Conservation (phyloP, 768 basidiomycete genomes). For the Lactifluus hygrophoroides region DNA sequence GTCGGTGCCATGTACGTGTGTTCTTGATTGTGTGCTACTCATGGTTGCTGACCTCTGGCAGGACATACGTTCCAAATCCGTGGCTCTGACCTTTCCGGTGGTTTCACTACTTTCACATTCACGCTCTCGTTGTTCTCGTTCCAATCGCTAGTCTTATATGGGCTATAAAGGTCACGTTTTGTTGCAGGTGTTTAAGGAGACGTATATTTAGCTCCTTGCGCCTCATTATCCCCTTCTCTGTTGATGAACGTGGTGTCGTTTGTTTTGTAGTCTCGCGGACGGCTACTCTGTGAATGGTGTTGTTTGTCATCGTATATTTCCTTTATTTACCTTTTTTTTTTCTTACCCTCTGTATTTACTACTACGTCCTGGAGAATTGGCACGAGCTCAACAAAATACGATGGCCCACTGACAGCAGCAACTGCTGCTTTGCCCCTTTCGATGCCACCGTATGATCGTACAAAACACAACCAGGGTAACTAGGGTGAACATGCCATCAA, state of each 20-base stretch:
- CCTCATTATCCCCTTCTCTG: background rate
- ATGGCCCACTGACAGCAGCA: background rate
- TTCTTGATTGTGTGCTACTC: background rate
- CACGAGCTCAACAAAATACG: background rate
- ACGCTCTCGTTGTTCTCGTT: background rate
- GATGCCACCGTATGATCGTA: background rate
- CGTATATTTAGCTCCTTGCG: background rate
- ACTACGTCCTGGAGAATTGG: background rate
- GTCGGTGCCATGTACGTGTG: slow-evolving; percentile 67
- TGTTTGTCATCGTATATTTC: slow-evolving; percentile 7
- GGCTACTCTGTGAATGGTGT: background rate
- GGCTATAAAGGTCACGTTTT: background rate
- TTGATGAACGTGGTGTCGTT: background rate
- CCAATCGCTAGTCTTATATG: slow-evolving; percentile 1
- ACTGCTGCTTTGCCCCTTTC: background rate
- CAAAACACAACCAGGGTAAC: background rate
- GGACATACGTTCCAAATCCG: slow-evolving; percentile 53
- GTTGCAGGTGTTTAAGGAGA: background rate
- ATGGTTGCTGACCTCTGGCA: slow-evolving; percentile 21
- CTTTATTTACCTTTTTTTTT: background rate
- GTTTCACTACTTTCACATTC: background rate
- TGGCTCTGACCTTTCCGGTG: slow-evolving; percentile 33
- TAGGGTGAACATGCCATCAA: slow-evolving; percentile 41
- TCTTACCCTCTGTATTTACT: slow-evolving; percentile 11
- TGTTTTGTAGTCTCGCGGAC: slow-evolving; percentile 5